Evolutionary conservation across 768 basidiomycete genomes (phyloP).

Genomic region (Termitomyces sp.): DNA sequence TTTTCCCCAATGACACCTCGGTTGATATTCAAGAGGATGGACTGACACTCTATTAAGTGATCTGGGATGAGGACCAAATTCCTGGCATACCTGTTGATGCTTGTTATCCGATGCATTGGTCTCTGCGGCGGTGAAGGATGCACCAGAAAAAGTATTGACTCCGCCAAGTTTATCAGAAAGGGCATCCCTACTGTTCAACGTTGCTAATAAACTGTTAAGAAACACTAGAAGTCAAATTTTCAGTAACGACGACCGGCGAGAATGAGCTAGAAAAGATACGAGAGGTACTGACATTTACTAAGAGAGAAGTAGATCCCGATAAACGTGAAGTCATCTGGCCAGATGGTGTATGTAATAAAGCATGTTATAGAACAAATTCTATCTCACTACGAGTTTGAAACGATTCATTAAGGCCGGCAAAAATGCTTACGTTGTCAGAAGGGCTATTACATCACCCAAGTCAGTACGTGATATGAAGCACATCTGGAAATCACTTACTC

Average conservation of each 20-base stretch:
- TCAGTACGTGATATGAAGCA: neutral
- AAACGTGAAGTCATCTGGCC: slow-evolving; percentile 43
- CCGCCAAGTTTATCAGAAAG: slow-evolving; percentile 18
- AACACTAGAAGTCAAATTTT: slow-evolving; percentile 16
- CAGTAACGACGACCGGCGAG: neutral
- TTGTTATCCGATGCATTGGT: neutral
- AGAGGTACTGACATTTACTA: slow-evolving; percentile 31
- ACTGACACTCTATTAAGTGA: neutral
- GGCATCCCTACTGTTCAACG: slow-evolving; percentile 14
- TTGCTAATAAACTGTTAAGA: slow-evolving; percentile 20
- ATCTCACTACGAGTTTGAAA: neutral
- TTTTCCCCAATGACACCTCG: slow-evolving; percentile 1
- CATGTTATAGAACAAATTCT: slow-evolving; percentile 25
- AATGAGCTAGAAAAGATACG: neutral
- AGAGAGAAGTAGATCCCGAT: slow-evolving; percentile 42
- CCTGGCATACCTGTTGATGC: slow-evolving; percentile 1
- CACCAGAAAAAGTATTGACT: slow-evolving; percentile 11
- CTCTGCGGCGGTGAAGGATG: neutral
- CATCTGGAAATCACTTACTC: slow-evolving; percentile 24
- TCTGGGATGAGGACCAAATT: no score
- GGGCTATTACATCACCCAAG: slow-evolving; percentile 13
- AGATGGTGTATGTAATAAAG: slow-evolving; percentile 33
- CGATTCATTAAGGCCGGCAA: neutral
- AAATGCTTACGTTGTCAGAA: slow-evolving; percentile 26
- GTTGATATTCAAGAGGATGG: slow-evolving; percentile 12